phyloP scores from a whole-genome alignment of 257 asterid species.

The Salvia rosmarinus region DNA sequence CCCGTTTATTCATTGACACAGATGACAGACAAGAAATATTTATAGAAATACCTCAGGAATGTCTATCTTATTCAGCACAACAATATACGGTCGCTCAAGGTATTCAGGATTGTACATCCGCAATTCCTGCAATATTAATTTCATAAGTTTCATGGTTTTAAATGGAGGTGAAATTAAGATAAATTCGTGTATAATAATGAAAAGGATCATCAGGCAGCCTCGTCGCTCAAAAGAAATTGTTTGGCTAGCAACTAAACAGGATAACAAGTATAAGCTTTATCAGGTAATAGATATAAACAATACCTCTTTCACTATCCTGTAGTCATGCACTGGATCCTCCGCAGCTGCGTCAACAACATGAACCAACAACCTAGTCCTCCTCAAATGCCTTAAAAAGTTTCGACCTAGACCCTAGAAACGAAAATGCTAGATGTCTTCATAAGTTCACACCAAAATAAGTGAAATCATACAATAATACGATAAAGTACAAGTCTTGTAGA shows the following conservation, averaged over 20 bases:
- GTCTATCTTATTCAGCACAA: conserved; percentile 87
- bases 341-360: conserved; percentile 92
- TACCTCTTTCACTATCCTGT: conserved; percentile 94
- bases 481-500: conserved; percentile 7
- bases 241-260: neutral
- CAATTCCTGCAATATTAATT: conserved; percentile 68
- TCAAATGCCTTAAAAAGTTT: conserved; percentile 93
- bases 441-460: conserved; percentile 14
- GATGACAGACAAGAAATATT: conserved; percentile 28
- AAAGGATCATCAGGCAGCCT: neutral
- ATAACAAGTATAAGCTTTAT: conserved; percentile 6
- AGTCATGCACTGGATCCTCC: conserved; percentile 80
- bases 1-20: conserved; percentile 2
- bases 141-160: conserved; percentile 18
- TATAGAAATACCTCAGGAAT: conserved; percentile 67
- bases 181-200: neutral
- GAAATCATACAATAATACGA: conserved; percentile 3
- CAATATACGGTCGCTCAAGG: conserved; percentile 88
- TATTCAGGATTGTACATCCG: conserved; percentile 97
- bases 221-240: conserved; percentile 5
- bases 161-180: neutral
- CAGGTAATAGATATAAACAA: conserved; percentile 24
- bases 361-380: conserved; percentile 92
- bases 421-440: neutral
- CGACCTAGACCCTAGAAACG: conserved; percentile 87